phyloP scores from a whole-genome alignment of 495 filamentous ascomycete genomes.

The Pseudomonodictys pantanalensis region DNA sequence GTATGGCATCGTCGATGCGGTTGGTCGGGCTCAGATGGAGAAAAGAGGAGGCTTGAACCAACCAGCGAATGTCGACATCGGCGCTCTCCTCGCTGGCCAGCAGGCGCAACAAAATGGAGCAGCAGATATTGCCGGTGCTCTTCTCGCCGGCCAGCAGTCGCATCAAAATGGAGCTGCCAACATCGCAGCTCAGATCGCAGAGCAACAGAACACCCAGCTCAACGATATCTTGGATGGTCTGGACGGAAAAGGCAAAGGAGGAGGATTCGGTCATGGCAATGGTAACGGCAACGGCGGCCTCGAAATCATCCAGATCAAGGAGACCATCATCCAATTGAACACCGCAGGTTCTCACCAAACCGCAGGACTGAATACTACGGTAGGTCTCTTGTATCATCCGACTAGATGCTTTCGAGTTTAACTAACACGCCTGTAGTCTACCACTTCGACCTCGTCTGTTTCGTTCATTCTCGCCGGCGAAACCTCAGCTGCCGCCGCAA shows the following conservation, averaged over 20 bases:
- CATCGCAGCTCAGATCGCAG: background rate
- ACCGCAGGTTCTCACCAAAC: background rate
- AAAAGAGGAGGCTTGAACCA: constrained; percentile 10
- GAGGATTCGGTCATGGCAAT: background rate
- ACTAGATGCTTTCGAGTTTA: background rate
- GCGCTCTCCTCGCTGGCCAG: background rate
- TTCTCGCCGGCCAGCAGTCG: constrained; percentile 2
- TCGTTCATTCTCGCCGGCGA: background rate
- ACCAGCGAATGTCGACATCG: constrained; percentile 4
- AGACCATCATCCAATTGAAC: constrained; percentile 4
- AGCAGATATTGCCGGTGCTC: background rate
- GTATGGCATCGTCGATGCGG: background rate
- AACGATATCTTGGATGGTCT: constrained; percentile 1
- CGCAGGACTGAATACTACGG: background rate
- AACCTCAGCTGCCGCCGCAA: constrained; percentile 36
- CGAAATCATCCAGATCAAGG: constrained; percentile 17
- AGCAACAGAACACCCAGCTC: background rate
- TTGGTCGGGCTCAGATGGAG: background rate
- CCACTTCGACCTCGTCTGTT: background rate
- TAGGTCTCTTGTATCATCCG: background rate
- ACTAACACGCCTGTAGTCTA: background rate
- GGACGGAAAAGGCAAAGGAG: constrained; percentile 1
- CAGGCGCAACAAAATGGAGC: background rate
- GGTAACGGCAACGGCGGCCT: constrained; percentile 7
- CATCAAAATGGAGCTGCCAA: background rate